Evolutionary conservation across 164 flowering plant genomes (phyloP).

Genomic region (Sextonia rubra): DNA sequence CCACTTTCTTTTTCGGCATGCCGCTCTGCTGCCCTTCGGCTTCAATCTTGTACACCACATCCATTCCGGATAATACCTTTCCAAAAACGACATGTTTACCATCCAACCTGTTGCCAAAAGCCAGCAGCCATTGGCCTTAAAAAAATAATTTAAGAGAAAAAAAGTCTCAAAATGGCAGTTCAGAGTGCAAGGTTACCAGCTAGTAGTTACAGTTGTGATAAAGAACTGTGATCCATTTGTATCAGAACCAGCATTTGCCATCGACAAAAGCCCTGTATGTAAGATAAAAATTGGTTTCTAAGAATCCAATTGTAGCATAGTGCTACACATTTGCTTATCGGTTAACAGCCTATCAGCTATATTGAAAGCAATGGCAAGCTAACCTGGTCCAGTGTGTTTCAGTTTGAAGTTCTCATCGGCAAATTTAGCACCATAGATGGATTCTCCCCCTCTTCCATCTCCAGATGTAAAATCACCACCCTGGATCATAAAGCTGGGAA

Average conservation of each 20-base stretch:
- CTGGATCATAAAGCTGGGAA: slow-evolving; percentile 96
- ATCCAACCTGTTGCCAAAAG: slow-evolving; percentile 62
- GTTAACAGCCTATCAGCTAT: not conserved
- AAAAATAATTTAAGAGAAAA: not conserved
- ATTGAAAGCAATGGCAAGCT: not conserved
- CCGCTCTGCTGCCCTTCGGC: slow-evolving; percentile 71
- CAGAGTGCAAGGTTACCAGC: slow-evolving; percentile 53
- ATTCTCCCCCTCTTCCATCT: slow-evolving; percentile 95
- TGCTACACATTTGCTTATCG: not conserved
- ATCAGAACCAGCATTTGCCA: slow-evolving; percentile 94
- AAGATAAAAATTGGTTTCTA: not conserved
- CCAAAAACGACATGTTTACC: slow-evolving; percentile 95
- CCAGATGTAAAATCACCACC: slow-evolving; percentile 97
- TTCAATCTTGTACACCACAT: slow-evolving; percentile 77
- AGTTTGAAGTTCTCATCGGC: slow-evolving; percentile 93
- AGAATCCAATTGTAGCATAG: not conserved
- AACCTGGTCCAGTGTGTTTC: slow-evolving; percentile 98
- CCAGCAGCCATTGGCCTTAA: not conserved
- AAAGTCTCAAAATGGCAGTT: not conserved
- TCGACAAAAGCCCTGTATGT: slow-evolving; percentile 64
- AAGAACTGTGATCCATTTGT: slow-evolving; percentile 97
- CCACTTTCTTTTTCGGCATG: slow-evolving; percentile 54
- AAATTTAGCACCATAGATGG: slow-evolving; percentile 87
- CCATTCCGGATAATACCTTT: slow-evolving; percentile 92
- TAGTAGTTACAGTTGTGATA: slow-evolving; percentile 92